These are phyloP conservation scores for Candida ortonii DNA, from an alignment of 805 yeast species.

Conservation along the genomic window DNA sequence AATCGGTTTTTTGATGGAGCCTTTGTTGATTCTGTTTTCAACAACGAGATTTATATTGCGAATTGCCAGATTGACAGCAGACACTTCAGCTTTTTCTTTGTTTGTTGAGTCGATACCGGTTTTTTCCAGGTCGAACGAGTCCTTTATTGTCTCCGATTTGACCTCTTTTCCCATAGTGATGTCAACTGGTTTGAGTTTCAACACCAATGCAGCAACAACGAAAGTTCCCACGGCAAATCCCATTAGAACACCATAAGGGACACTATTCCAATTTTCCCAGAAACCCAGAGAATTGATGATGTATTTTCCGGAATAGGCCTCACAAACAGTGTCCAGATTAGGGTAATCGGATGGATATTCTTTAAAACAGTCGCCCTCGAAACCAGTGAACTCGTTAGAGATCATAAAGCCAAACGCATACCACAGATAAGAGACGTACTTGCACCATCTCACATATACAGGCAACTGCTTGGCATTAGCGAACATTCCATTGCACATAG, in stretches of 20 bases:
- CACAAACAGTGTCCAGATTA: slow-evolving; percentile 36
- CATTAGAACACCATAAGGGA: slow-evolving; percentile 59
- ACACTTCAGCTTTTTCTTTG: slow-evolving; percentile 1
- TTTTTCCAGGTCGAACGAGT: slow-evolving; percentile 11
- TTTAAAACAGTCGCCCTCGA: slow-evolving; percentile 51
- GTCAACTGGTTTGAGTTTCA: slow-evolving; percentile 50
- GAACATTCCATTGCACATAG: slow-evolving; percentile 79
- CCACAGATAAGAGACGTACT: slow-evolving; percentile 74
- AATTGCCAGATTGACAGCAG: slow-evolving; percentile 18
- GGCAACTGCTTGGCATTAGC: slow-evolving; percentile 73
- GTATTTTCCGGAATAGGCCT: slow-evolving; percentile 52
- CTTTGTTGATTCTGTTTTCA: slow-evolving; percentile 15
- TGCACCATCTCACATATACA: slow-evolving; percentile 83
- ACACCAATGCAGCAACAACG: slow-evolving; percentile 43
- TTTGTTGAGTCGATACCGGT: background rate
- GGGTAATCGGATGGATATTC: slow-evolving; percentile 34
- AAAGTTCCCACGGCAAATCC: slow-evolving; percentile 60
- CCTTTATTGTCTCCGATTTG: slow-evolving; percentile 14
- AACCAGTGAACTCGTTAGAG: slow-evolving; percentile 64
- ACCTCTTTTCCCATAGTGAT: slow-evolving; percentile 45
- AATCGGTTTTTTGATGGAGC: slow-evolving; percentile 32
- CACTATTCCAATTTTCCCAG: slow-evolving; percentile 58
- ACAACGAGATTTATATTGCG: slow-evolving; percentile 25
- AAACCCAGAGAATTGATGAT: slow-evolving; percentile 59
- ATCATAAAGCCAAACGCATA: slow-evolving; percentile 69